Percentiles rank a stretch among this genome's conserved stretches.
These are phyloP conservation scores for Priceomyces melissophilus DNA, from an alignment of 805 yeast genomes.

Conservation along the genomic window DNA sequence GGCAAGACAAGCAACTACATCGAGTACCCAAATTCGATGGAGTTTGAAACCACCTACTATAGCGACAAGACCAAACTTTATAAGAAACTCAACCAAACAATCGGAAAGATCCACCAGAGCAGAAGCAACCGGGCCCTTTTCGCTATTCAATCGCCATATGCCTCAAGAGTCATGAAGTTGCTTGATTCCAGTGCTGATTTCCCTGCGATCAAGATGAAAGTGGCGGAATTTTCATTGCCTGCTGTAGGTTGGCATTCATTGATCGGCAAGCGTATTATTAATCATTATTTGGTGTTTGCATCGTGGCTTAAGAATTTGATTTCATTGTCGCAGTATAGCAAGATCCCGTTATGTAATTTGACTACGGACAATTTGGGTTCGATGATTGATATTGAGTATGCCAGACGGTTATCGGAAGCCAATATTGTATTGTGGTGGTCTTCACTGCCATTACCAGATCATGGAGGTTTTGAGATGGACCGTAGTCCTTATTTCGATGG, in stretches of 20 bases:
- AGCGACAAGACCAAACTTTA: slow-evolving; percentile 54
- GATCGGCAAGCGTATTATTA: slow-evolving; percentile 60
- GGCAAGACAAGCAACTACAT: slow-evolving; percentile 44
- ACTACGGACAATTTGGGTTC: slow-evolving; percentile 73
- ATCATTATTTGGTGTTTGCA: slow-evolving; percentile 70
- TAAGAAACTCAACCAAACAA: slow-evolving; percentile 52
- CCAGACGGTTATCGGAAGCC: slow-evolving; percentile 64
- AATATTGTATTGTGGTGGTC: slow-evolving; percentile 94
- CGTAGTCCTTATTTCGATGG: slow-evolving; percentile 51
- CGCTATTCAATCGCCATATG: slow-evolving; percentile 70
- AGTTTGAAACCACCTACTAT: slow-evolving; percentile 54
- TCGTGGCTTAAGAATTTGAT: slow-evolving; percentile 68
- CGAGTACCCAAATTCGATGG: slow-evolving; percentile 49
- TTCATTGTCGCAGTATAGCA: slow-evolving; percentile 64
- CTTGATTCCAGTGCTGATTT: slow-evolving; percentile 49
- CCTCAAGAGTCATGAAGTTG: slow-evolving; percentile 43
- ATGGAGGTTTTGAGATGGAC: slow-evolving; percentile 77
- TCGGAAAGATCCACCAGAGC: slow-evolving; percentile 54
- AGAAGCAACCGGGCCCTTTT: slow-evolving; percentile 63
- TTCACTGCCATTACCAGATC: slow-evolving; percentile 70
- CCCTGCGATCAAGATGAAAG: slow-evolving; percentile 61
- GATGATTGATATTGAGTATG: slow-evolving; percentile 82
- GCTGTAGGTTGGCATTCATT: slow-evolving; percentile 80
- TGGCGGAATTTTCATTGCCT: slow-evolving; percentile 59
- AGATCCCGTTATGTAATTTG: slow-evolving; percentile 84